Base-by-base conservation (phyloP, 1,284 basidiomycete species). In the Rhodotorula sp. region DNA sequence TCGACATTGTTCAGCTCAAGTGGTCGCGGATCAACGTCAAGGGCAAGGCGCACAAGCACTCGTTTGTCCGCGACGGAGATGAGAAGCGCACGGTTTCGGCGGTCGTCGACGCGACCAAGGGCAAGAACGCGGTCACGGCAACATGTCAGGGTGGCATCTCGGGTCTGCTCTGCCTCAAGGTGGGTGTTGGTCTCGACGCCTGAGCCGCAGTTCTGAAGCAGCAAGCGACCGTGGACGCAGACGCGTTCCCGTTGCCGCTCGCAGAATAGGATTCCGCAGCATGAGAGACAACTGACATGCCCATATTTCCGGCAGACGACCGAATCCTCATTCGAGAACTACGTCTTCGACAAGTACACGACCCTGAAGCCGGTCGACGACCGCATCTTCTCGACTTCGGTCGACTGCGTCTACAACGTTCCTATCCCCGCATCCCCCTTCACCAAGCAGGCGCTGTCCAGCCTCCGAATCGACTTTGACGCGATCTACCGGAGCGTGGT, bases 21-120 rank as follows among this genome's bases (percentile, higher is more conserved):
- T 98, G 95, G 95, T 84, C 88, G 26, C 87, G 94, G 15, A 92
- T 98, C 75, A 81, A 78, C 64, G 82, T 83, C 58, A 77, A 81
- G 57, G 83, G 84, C 3, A 83, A 86, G 75, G 81, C 82, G 1
- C 94, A 97, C 82, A 83, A 87, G 54, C 91, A 95, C 81, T 87
- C 91, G 31, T 98, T 97, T 82, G 85, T 87, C 66, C 85, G 94
- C 47, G 92, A 97, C 77, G 95, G 95, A 1, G 91, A 95, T 14
- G 94, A 97, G 80, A 95, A 92, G 84, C 85, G 88, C 18, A 81
- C 89, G 29, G 86, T 89, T 10, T 86, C 86, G 29, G 89, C 88
- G 49, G 86, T 87, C 77, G 90, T 88, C 64, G 79, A 82, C 48
- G 74, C 70, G 14, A 74, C 68, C 14, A 61, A 62, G 16, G 76